Conservation (phyloP, 192 early-diverging fungal genomes). For the Entophlyctis luteolus region DNA sequence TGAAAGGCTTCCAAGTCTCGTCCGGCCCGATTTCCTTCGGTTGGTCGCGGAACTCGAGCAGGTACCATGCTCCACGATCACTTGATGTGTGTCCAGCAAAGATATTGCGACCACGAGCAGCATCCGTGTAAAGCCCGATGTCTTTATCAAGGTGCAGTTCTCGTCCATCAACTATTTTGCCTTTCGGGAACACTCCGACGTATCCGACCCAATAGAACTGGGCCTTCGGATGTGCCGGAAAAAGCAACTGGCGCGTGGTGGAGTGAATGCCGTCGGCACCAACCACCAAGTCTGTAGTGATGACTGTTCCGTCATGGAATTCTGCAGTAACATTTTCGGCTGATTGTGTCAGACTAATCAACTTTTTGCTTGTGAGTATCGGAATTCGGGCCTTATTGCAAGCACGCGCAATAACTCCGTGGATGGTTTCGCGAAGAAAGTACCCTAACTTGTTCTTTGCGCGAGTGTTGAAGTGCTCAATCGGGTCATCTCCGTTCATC, state of each 20-base stretch:
- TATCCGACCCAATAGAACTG: conserved; percentile 1
- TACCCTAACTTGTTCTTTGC: neutral
- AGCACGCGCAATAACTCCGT: neutral
- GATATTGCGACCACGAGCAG: neutral
- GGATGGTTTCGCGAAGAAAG: neutral
- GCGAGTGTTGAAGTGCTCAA: neutral
- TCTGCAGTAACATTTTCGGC: neutral
- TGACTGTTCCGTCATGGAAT: conserved; percentile 1
- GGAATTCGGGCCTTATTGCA: neutral
- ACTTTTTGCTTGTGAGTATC: conserved; percentile 2
- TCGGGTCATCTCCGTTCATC: conserved; percentile 5
- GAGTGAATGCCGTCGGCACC: conserved; percentile 17
- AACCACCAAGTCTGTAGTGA: neutral
- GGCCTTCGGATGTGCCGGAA: neutral
- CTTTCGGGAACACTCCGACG: neutral
- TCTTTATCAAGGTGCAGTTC: neutral
- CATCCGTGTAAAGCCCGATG: neutral
- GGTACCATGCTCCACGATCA: neutral
- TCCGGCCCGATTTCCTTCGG: neutral
- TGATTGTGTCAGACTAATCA: neutral
- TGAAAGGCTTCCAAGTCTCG: conserved; percentile 3
- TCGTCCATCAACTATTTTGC: neutral
- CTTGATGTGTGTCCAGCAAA: conserved; percentile 1
- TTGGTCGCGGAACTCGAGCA: neutral
- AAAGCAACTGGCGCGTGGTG: neutral